Percentiles rank a stretch among this genome's conserved stretches.
Conservation (phyloP, 371 early-diverging fungal genomes). For the Pancytospora philotis region DNA sequence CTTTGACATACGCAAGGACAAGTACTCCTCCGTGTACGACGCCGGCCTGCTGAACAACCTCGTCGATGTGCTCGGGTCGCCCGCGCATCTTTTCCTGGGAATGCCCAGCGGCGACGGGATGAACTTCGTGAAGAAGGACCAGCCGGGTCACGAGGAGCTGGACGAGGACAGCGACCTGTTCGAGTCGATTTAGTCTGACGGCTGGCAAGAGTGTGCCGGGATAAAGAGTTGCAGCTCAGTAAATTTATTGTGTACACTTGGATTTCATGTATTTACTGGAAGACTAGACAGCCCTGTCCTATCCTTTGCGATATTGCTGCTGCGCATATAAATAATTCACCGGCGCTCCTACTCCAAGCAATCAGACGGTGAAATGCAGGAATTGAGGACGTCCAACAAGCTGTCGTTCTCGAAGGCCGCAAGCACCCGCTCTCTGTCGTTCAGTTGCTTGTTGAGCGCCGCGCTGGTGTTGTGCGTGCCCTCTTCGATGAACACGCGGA, state of each 20-base stretch:
- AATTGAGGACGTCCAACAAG: constrained; percentile 44
- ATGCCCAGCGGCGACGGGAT: constrained; percentile 6
- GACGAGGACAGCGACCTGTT: no score
- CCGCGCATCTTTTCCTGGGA: constrained; percentile 28
- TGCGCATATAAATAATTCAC: no score
- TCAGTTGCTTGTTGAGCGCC: constrained; percentile 86
- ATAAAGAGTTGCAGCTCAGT: no score
- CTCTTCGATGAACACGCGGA: constrained; percentile 64
- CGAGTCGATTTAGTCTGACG: no score
- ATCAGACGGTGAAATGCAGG: no score
- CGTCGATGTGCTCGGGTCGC: constrained; percentile 29
- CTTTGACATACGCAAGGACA: not conserved
- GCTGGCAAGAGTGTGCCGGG: no score
- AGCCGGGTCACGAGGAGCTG: no score
- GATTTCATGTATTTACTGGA: no score
- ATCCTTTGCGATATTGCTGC: no score
- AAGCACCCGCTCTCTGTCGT: constrained; percentile 95
- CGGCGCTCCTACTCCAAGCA: no score
- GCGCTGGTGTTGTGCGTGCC: constrained; percentile 86
- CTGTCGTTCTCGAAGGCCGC: constrained; percentile 82
- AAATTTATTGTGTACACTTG: no score
- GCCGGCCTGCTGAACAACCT: constrained; percentile 33
- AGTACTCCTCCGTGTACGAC: constrained; percentile 42
- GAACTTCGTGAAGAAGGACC: constrained; percentile 18
- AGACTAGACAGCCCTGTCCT: no score